Percentiles rank a stretch among this genome's conserved stretches.
These are phyloP conservation scores for Diaporthe eres DNA, from an alignment of 2,329 filamentous ascomycete genomes.

Conservation along the genomic window DNA sequence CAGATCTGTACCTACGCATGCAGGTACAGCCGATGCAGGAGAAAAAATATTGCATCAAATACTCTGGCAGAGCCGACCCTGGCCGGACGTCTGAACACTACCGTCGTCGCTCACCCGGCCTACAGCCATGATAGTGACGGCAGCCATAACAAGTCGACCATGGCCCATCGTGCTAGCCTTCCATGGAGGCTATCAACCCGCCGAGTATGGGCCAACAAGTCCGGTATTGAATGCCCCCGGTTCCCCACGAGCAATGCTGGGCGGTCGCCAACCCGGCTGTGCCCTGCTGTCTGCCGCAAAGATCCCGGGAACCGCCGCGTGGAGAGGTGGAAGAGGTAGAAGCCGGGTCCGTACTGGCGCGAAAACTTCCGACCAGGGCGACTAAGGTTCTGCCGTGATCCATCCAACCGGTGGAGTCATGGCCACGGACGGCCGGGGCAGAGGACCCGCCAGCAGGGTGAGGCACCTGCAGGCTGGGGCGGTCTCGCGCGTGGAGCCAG, in stretches of 20 bases:
- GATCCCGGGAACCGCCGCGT: slow-evolving; percentile 24
- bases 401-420: background rate
- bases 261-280: background rate
- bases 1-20: slow-evolving; percentile 12
- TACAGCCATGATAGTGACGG: background rate
- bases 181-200: background rate
- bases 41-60: background rate
- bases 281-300: slow-evolving; percentile 1
- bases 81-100: background rate
- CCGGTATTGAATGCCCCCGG: background rate
- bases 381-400: slow-evolving; percentile 3
- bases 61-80: slow-evolving; percentile 12
- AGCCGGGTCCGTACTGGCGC: slow-evolving; percentile 27
- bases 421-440: slow-evolving; percentile 1
- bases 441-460: slow-evolving; percentile 7
- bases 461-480: slow-evolving; percentile 13
- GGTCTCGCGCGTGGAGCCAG: slow-evolving; percentile 13
- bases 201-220: background rate
- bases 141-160: background rate
- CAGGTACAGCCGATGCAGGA: slow-evolving; percentile 18
- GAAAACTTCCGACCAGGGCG: slow-evolving; percentile 18
- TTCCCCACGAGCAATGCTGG: background rate
- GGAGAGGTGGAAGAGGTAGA: background rate
- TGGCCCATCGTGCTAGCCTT: background rate
- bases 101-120: background rate